Base-by-base conservation (phyloP, 257 asterid species). In the Plectranthus barbatus region DNA sequence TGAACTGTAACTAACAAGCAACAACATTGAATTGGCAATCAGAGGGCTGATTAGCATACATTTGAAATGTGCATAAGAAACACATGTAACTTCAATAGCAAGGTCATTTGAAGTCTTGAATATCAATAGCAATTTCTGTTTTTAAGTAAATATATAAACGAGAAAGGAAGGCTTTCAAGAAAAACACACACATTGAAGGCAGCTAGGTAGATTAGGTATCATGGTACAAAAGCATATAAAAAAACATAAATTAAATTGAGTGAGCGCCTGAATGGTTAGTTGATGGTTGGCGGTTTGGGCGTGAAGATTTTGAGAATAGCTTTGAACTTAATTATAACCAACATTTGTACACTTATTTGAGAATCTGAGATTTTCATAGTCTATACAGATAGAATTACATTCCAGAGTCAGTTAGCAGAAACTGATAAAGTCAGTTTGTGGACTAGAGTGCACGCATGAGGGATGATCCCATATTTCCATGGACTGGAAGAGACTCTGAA, bases 321-420 rank as follows among this genome's bases (percentile, higher is more conserved):
- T 14, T 36, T 23, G 56, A 19, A 69, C 36, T 49, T 26, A 70
- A 39, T 50, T 66, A 64, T 72, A 60, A 56, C 68, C 29, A 52
- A 47, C 17, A 56, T 67, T 49, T 31, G 33, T 57, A 66, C 64
- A 67, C 50, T 66, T 41, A 41, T 39, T n/a, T 47, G 48, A 51
- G 41, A 62, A 45, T 46, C 12, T 39, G 57, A 63, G 24, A 52
- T 45, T 45, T 40, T 12, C 68, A 42, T 41, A 24, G 72, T 40
- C 51, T 18, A 56, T 50, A 69, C 69, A 68, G 60, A 66, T 17
- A 71, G 6, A 55, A 36, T 68, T 68, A 64, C 76, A 78, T 55
- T 46, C 71, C 58, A 64, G 68, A 70, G 44, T 44, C 45, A 60
- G 57, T 36, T 41, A 45, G 24, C 15, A 14, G 59, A 41, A 68